Evolutionary conservation across 2,329 filamentous ascomycete species (phyloP).

Genomic region (Fusarium humuli): DNA sequence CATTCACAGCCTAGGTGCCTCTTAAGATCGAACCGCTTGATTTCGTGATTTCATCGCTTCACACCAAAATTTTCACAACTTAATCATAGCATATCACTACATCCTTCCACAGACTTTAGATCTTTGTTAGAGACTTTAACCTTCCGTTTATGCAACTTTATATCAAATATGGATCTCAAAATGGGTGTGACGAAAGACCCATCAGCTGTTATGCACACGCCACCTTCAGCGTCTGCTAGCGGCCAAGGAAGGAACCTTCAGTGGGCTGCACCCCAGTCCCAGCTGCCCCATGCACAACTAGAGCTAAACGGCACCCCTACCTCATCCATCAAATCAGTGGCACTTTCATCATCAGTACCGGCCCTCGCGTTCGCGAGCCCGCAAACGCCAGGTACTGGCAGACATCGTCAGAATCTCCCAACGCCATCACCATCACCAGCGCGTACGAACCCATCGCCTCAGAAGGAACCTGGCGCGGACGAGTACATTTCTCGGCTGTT

Average conservation of each 20-base stretch:
- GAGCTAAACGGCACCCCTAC: slow-evolving; percentile 17
- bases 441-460: slow-evolving; percentile 8
- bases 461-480: slow-evolving; percentile 35
- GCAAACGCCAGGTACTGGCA: slow-evolving; percentile 12
- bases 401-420: neutral
- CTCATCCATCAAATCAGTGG: slow-evolving; percentile 13
- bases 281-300: neutral
- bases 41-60: neutral
- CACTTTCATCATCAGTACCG: slow-evolving; percentile 2
- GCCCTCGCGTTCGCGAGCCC: slow-evolving; percentile 27
- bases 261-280: slow-evolving; percentile 12
- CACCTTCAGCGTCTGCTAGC: slow-evolving; percentile 12
- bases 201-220: slow-evolving; percentile 14
- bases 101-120: neutral
- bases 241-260: neutral
- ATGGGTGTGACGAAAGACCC: neutral
- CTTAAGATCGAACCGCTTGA: neutral
- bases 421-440: slow-evolving; percentile 9
- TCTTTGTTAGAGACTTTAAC: neutral
- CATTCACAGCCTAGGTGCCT: neutral
- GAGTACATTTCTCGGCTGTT: slow-evolving; percentile 33
- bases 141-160: neutral
- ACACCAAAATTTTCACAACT: neutral
- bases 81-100: neutral
- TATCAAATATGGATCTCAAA: neutral